Conservation (phyloP, 768 basidiomycete genomes). For the Amyloporia xantha region DNA sequence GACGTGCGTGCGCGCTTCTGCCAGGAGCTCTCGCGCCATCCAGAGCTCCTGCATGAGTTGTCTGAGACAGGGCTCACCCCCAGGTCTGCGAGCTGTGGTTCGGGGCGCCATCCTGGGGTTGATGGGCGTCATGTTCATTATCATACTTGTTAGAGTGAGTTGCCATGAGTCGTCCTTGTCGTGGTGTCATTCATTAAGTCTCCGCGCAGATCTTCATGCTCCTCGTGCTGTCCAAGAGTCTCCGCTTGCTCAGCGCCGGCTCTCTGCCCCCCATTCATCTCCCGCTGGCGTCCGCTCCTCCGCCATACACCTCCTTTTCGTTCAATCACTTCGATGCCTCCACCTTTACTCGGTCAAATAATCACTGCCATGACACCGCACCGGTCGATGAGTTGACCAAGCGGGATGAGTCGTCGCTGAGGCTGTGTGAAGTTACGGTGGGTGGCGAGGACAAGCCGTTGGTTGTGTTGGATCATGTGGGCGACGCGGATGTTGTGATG, state of each 20-base stretch:
- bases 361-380: constrained; percentile 57
- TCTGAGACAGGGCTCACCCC: constrained; percentile 65
- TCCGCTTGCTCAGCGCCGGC: constrained; percentile 19
- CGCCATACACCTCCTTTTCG: constrained; percentile 10
- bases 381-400: constrained; percentile 49
- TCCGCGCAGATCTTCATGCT: constrained; percentile 63
- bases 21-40: constrained; percentile 69
- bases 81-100: constrained; percentile 82
- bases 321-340: constrained; percentile 11
- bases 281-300: constrained; percentile 35
- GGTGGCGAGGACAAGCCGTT: no score
- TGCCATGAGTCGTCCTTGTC: background rate
- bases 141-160: constrained; percentile 64
- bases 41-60: constrained; percentile 66
- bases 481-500: no score
- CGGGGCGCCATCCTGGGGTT: constrained; percentile 55
- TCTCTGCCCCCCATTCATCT: constrained; percentile 58
- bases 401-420: no score
- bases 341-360: constrained; percentile 9
- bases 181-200: constrained; percentile 1
- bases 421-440: no score
- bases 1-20: constrained; percentile 58
- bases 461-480: no score
- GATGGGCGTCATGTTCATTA: constrained; percentile 50
- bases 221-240: constrained; percentile 52